phyloP scores from a whole-genome alignment of 495 filamentous ascomycete species.

The Penicillium cataractarum region DNA sequence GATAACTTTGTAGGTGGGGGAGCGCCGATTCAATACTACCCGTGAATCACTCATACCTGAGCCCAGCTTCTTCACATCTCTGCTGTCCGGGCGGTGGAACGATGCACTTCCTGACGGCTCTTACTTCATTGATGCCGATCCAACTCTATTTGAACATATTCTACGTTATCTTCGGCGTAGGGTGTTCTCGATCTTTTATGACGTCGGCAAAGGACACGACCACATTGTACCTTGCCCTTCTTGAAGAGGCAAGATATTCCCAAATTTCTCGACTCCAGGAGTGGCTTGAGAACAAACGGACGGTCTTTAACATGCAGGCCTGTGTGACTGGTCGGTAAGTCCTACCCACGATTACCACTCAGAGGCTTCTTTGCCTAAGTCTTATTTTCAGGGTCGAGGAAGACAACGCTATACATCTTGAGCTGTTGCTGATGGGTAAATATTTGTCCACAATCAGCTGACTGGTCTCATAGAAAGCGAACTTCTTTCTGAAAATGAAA shows the following conservation, averaged over 20 bases:
- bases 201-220: background rate
- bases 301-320: too few relatives aligned
- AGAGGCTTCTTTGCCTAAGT: too few relatives aligned
- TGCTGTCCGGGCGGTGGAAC: background rate
- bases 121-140: background rate
- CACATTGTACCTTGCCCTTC: background rate
- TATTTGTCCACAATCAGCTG: background rate
- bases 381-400: too few relatives aligned
- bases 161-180: background rate
- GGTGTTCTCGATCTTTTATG: background rate
- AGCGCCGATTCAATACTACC: background rate
- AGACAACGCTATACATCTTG: too few relatives aligned
- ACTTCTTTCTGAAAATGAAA: constrained; percentile 3
- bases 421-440: too few relatives aligned
- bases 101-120: background rate
- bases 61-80: background rate
- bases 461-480: constrained; percentile 4
- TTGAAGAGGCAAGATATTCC: background rate
- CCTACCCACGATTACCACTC: too few relatives aligned
- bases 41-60: background rate
- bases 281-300: background rate
- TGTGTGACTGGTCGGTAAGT: too few relatives aligned
- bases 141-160: background rate
- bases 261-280: background rate
- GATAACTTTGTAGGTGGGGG: background rate